Base-by-base conservation (phyloP, 345 rosid species). In the Heritiera fomes region DNA sequence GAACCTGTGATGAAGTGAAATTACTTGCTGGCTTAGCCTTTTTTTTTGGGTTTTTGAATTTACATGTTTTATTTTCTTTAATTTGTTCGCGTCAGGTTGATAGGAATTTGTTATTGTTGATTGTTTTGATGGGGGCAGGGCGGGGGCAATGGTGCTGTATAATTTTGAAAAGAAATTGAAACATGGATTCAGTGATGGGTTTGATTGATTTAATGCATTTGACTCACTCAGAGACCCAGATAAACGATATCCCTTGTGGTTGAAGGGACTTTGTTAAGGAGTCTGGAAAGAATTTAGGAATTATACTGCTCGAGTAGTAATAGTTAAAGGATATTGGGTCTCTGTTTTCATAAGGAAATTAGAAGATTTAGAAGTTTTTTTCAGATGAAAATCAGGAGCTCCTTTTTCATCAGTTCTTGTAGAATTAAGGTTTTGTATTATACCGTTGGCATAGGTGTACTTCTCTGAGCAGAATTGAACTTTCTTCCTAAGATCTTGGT, bases 131-230 rank as follows among this genome's bases (percentile, higher is more conserved):
- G 9, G 18, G 30, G 56, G n/a, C 6, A 12, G 28, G 45, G 28
- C 1, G 7, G 59, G n/a, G 30, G 45, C 14, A 50, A 71, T 15
- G 75, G 45, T 32, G 75, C 28, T 17, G 7, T 74, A 12, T 74
- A 73, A 23, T 58, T 74, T 55, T 41, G 38, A 58, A 59, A 73
- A 34, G 7, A 15, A 49, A 11, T 59, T 60, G 67, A 3, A 59
- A 41, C 55, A 13, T 59, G 12, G 9, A 12, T 40, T 70, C 41
- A 38, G 58, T 56, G 43, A 56, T 56, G 28, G 47, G 5, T 72
- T 41, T 74, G 77, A 58, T 56, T 41, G 77, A 58, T 40, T 56
- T 40, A 20, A n/a, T 56, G 75, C 45, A 52, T 34, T 53, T 53
- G 30, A 72, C 9, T 32, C 62, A 9, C 28, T 72, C 30, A 34